Evolutionary conservation across 1,284 basidiomycete species (phyloP).

Genomic region (Ustilago bromivora): DNA sequence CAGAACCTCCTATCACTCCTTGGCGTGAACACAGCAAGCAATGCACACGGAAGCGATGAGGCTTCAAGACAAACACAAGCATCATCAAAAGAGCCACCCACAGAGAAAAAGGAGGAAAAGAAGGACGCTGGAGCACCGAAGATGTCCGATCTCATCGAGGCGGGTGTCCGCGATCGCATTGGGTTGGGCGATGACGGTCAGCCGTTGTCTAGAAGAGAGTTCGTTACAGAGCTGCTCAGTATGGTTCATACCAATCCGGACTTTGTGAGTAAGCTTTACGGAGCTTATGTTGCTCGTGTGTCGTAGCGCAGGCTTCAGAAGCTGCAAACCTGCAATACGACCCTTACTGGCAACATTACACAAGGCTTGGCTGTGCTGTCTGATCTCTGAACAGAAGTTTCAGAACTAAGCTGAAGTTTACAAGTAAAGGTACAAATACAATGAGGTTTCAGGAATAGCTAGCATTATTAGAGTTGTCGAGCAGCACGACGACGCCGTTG

Average conservation of each 20-base stretch:
- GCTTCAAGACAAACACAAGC: neutral
- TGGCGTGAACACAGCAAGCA: neutral
- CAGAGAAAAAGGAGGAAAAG: neutral
- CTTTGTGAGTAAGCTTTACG: slow-evolving; percentile 60
- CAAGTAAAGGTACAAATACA: slow-evolving; percentile 1
- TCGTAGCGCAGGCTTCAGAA: neutral
- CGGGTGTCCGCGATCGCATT: slow-evolving; percentile 70
- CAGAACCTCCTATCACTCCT: slow-evolving; percentile 29
- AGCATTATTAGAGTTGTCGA: neutral
- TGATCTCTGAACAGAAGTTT: neutral
- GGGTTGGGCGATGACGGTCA: slow-evolving; percentile 64
- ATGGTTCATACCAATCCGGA: slow-evolving; percentile 74
- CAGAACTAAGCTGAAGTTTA: neutral
- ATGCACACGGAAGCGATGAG: neutral
- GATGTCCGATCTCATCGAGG: slow-evolving; percentile 71
- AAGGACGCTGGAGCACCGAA: slow-evolving; percentile 53
- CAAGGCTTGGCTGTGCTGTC: neutral
- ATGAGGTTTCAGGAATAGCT: neutral
- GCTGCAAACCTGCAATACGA: neutral
- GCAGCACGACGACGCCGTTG: neutral
- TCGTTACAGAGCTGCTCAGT: slow-evolving; percentile 77
- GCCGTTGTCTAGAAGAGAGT: slow-evolving; percentile 74
- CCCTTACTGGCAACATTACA: neutral
- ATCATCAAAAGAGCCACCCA: slow-evolving; percentile 3
- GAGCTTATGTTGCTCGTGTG: slow-evolving; percentile 37